Conservation (phyloP, 768 basidiomycete genomes). For the Inosperma sp. region DNA sequence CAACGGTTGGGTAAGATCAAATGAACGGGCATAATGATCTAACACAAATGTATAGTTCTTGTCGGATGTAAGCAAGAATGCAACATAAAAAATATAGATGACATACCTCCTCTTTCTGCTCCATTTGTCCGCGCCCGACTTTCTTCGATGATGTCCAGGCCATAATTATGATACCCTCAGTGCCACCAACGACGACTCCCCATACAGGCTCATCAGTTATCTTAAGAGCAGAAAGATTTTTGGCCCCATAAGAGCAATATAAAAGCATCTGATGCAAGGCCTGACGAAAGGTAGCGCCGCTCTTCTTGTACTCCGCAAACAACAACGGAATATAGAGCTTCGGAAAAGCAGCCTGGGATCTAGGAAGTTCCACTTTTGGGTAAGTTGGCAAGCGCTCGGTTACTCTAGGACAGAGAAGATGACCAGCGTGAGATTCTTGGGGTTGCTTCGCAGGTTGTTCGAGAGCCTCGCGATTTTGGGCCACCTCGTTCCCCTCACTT, state of each 20-base stretch:
- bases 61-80: neutral
- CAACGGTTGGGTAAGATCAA: neutral
- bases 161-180: conserved; percentile 8
- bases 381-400: too few species aligned
- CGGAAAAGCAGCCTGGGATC: too few species aligned
- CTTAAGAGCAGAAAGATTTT: conserved; percentile 7
- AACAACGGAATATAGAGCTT: neutral
- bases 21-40: neutral
- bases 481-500: too few species aligned
- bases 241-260: conserved; percentile 4
- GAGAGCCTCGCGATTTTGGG: too few species aligned
- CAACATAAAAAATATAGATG: neutral
- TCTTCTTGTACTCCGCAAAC: conserved; percentile 1
- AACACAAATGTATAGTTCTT: neutral
- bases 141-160: conserved; percentile 7
- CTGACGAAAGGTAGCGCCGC: neutral
- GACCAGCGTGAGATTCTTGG: too few species aligned
- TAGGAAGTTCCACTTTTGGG: too few species aligned
- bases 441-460: too few species aligned
- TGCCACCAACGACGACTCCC: conserved; percentile 5
- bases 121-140: too few species aligned
- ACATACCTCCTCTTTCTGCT: too few species aligned
- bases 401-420: too few species aligned
- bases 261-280: conserved; percentile 10
- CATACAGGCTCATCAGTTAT: conserved; percentile 10